Evolutionary conservation across 208 protist genomes (phyloP), one percentile per base, ranked within the genome.

Genomic region (Crithidia acanthocephali): DNA sequence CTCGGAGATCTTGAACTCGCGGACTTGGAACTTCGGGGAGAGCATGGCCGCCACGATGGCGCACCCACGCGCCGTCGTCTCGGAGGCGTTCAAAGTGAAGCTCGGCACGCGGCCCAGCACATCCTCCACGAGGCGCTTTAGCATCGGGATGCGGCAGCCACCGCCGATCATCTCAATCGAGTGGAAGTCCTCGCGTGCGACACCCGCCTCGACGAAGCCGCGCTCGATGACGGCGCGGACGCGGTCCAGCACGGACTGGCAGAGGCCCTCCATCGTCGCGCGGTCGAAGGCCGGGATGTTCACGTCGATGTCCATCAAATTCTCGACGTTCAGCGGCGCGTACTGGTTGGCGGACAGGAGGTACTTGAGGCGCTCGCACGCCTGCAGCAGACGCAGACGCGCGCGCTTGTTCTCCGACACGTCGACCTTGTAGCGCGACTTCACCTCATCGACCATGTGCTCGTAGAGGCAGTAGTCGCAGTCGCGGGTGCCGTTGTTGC

Each of bases 151-250:
- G 60, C 90, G 88, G 72, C 87, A 95, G 56, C 90, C 93, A 73
- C 93, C 95, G 51, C 95, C 95, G 71, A 97, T 95, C 72, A 97
- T 85, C 74, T 97, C 93, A 68, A 98, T 88, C 62, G 89, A 85
- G 77, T 96, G 77, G 25, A 93, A 84, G 53, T 87, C 55, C 11
- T 85, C 79, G 13, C 69, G 60, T 2, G 53, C 52, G 16, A 92
- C 63, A 16, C 82, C 81, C 16, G 78, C 65, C 60, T 90, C 77
- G 23, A 69, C 83, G 47, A 97, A 79, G 47, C 81, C 91, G 28
- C 82, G 71, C 64, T 81, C 59, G 10, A 97, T 60, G 33, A 97
- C 76, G 10, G 6, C 55, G 42, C 81, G 69, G 27, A 97, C 72
- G 57, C 82, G 83, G 48, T 80, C 77, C 30, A 92, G 33, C 8